Evolutionary conservation across 257 asterid species (phyloP).

Genomic region (Rubia yunnanensis): DNA sequence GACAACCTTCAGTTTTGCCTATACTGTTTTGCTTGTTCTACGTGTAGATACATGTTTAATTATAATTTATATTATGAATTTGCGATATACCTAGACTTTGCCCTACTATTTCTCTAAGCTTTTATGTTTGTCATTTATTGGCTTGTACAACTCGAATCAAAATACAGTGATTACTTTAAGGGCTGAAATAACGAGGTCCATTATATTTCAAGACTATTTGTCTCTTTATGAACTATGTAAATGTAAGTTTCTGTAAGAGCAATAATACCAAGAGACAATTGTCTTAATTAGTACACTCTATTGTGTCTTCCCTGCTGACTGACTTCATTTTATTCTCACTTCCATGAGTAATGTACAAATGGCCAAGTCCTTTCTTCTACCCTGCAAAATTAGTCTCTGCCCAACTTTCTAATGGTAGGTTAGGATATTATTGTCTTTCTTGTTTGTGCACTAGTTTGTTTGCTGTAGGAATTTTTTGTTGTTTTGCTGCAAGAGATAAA

Average conservation of each 20-base stretch:
- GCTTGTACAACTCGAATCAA: not conserved
- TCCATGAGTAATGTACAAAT: not conserved
- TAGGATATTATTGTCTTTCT: not conserved
- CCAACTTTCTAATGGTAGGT: not conserved
- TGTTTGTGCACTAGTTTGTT: not conserved
- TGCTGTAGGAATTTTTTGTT: not conserved
- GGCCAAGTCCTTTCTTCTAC: not conserved
- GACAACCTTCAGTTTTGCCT: not conserved
- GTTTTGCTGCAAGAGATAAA: not conserved
- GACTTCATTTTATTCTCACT: not conserved
- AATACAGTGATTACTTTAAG: not conserved
- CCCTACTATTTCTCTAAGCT: not conserved
- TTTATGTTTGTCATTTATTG: not conserved
- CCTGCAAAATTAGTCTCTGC: not conserved
- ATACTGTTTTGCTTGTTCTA: not conserved
- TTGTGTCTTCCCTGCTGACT: not conserved
- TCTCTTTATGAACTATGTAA: not conserved
- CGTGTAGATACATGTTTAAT: not conserved
- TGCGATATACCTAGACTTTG: not conserved
- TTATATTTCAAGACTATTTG: too few relatives aligned
- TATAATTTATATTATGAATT: not conserved
- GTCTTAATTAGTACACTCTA: not conserved
- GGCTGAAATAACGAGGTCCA: not conserved
- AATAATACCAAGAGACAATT: not conserved
- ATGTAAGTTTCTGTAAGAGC: not conserved